phyloP scores from a whole-genome alignment of 1,284 basidiomycete species.

The Somion occarium region DNA sequence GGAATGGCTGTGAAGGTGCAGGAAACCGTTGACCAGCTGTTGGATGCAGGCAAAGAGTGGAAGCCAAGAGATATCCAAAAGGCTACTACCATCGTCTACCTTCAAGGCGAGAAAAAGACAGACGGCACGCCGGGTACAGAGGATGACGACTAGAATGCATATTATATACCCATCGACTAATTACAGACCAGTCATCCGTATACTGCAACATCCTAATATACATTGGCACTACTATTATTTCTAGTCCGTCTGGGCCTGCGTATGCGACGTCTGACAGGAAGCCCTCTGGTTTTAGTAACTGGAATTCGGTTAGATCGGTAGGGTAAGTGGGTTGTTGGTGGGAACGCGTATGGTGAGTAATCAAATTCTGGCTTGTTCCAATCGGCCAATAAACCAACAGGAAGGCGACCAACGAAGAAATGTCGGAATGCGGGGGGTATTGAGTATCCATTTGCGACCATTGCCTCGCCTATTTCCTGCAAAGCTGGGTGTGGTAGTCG shows the following conservation, averaged over 20 bases:
- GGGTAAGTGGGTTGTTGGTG: not conserved
- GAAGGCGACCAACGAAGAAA: constrained; percentile 36
- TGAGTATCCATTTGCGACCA: constrained; percentile 39
- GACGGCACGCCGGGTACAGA: too few species aligned
- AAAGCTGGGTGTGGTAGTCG: constrained; percentile 35
- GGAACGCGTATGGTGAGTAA: not conserved
- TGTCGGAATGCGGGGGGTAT: constrained; percentile 43
- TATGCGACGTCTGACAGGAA: not conserved
- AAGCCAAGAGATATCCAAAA: constrained; percentile 36
- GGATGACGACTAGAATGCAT: too few species aligned
- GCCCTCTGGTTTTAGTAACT: not conserved
- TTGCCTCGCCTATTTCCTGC: constrained; percentile 40
- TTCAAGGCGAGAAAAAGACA: constrained; percentile 25
- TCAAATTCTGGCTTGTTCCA: not conserved
- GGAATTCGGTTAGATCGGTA: not conserved
- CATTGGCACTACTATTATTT: not conserved
- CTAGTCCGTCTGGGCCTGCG: not conserved
- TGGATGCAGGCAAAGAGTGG: constrained; percentile 49
- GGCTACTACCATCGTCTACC: constrained; percentile 37
- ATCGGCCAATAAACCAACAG: not conserved
- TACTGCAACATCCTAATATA: not conserved
- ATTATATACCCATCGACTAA: too few species aligned
- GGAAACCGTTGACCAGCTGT: constrained; percentile 34
- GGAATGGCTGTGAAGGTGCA: constrained; percentile 39
- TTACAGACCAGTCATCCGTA: too few species aligned